A percentile compares a stretch with the other conserved stretches of the same genome.
Conservation (phyloP, 1,139 yeast genomes). For the Candida tropicalis region DNA sequence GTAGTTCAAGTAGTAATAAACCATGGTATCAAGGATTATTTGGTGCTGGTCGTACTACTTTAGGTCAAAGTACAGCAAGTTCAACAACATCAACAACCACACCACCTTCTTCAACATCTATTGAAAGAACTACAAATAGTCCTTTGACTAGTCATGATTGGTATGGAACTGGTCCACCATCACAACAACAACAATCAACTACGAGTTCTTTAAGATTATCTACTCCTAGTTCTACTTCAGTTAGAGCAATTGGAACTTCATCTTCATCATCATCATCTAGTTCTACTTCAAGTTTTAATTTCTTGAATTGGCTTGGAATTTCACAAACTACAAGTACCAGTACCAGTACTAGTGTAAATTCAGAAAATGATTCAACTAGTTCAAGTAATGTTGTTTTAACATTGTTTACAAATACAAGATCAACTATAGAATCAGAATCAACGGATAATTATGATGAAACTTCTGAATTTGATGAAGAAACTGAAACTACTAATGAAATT, state of each 20-base stretch:
- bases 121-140: not conserved
- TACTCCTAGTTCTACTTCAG: not conserved
- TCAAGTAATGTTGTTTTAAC: not conserved
- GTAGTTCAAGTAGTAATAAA: not conserved
- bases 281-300: not conserved
- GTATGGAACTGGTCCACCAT: not conserved
- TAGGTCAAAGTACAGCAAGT: conserved; percentile 7
- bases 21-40: conserved; percentile 10
- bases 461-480: not conserved
- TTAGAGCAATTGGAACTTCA: not conserved
- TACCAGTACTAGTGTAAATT: not conserved
- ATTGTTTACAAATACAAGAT: not conserved
- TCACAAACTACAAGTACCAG: not conserved
- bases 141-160: conserved; percentile 2
- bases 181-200: not conserved
- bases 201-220: no score
- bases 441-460: no score
- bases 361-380: not conserved
- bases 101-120: not conserved
- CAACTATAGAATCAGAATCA: no score
- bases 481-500: not conserved
- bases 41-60: conserved; percentile 10
- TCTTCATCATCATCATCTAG: not conserved
- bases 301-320: not conserved
- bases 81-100: conserved; percentile 2